phyloP scores from a whole-genome alignment of 1,284 basidiomycete species.

The Neonothopanus nambi region DNA sequence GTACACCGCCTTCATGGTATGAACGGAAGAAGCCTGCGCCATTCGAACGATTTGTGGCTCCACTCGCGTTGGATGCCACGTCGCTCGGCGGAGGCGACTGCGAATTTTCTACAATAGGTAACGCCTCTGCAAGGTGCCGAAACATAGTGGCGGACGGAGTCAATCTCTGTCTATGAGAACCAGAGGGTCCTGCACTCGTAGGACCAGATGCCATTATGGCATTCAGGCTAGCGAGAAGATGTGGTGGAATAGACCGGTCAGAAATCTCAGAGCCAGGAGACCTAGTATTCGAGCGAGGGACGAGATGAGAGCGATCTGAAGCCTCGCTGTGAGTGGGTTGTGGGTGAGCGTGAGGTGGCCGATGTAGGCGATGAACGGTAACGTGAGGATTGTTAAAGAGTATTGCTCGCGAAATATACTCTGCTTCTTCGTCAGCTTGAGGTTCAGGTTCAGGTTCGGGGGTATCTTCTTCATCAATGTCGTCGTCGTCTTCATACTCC shows the following conservation, averaged over 20 bases:
- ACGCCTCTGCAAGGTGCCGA: conserved; percentile 47
- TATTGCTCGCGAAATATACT: conserved; percentile 30
- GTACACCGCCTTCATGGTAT: conserved; percentile 47
- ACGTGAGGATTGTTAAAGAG: conserved; percentile 6
- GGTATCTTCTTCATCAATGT: conserved; percentile 53
- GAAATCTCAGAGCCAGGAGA: conserved; percentile 2
- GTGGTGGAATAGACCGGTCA: conserved; percentile 30
- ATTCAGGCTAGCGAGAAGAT: conserved; percentile 5
- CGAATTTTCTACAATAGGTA: conserved; percentile 63
- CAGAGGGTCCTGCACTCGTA: background rate
- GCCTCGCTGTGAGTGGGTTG: conserved; percentile 30
- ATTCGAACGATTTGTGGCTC: conserved; percentile 52
- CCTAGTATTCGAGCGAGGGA: background rate
- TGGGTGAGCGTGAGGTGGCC: background rate
- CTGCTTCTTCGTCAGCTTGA: conserved; percentile 41
- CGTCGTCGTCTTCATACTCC: conserved; percentile 71
- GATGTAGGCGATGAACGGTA: background rate
- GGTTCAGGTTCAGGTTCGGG: conserved; percentile 47
- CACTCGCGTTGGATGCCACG: conserved; percentile 53
- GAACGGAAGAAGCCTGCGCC: conserved; percentile 62
- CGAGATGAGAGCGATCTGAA: conserved; percentile 15
- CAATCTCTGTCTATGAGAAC: conserved; percentile 29
- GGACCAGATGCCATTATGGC: conserved; percentile 1
- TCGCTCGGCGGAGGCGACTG: conserved; percentile 62
- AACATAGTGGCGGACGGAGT: conserved; percentile 23